phyloP scores from a whole-genome alignment of 495 filamentous ascomycete species.

The Trichocladium antarcticum region DNA sequence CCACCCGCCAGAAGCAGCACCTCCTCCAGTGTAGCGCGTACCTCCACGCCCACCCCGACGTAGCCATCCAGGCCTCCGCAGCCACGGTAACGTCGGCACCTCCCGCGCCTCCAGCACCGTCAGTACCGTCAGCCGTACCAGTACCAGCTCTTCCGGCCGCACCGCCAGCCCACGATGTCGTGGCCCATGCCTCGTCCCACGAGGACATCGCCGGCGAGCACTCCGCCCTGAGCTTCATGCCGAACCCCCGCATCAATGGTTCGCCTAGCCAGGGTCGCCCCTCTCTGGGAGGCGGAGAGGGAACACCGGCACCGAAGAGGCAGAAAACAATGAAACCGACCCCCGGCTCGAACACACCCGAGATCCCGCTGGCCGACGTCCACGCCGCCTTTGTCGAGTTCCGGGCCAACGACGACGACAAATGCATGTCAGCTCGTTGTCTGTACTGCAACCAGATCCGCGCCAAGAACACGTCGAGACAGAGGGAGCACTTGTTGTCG shows the following conservation, averaged over 20 bases:
- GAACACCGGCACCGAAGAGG: slow-evolving; percentile 19
- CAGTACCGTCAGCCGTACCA: neutral
- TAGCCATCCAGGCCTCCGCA: slow-evolving; percentile 10
- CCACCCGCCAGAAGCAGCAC: slow-evolving; percentile 25
- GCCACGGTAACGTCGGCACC: neutral
- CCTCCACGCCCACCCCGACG: slow-evolving; percentile 22
- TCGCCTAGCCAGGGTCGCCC: slow-evolving; percentile 10
- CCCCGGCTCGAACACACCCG: slow-evolving; percentile 9
- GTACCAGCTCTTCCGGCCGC: neutral
- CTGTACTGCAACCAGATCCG: slow-evolving; percentile 21
- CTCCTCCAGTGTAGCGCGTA: slow-evolving; percentile 19
- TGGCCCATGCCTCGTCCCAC: slow-evolving; percentile 1
- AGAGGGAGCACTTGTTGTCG: slow-evolving; percentile 22
- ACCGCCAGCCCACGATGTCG: slow-evolving; percentile 1
- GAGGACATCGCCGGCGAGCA: slow-evolving; percentile 2
- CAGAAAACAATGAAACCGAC: slow-evolving; percentile 18
- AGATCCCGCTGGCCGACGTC: slow-evolving; percentile 21
- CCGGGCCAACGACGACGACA: slow-evolving; percentile 22
- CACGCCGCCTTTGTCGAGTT: slow-evolving; percentile 26
- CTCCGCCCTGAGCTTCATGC: slow-evolving; percentile 18
- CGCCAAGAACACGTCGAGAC: slow-evolving; percentile 26
- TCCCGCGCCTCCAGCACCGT: neutral
- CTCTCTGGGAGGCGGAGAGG: slow-evolving; percentile 11
- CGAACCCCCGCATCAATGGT: slow-evolving; percentile 24
- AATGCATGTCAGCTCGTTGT: slow-evolving; percentile 20